These are phyloP conservation scores for Rasamsonia emersonii DNA, from an alignment of 2,329 filamentous ascomycete species.

Conservation along the genomic window DNA sequence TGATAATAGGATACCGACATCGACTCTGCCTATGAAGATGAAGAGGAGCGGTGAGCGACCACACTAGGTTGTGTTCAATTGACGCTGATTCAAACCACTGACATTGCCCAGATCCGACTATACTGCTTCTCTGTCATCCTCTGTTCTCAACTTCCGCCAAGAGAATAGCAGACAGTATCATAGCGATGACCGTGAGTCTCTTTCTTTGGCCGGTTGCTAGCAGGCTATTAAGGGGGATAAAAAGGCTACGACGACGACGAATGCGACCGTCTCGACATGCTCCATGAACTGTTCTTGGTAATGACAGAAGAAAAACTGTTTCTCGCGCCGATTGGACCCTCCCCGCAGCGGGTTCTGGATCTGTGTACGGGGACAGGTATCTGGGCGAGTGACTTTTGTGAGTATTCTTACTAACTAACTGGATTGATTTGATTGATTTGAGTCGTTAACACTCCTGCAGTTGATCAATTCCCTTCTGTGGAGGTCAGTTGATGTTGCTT, in stretches of 20 bases:
- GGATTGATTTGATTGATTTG: not conserved
- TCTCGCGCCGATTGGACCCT: conserved; percentile 12
- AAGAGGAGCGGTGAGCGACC: too few relatives aligned
- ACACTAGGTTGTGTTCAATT: too few relatives aligned
- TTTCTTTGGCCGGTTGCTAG: too few relatives aligned
- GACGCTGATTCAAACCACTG: too few relatives aligned
- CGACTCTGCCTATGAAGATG: too few relatives aligned
- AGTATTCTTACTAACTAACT: not conserved
- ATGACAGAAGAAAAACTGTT: conserved; percentile 12
- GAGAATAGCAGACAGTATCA: conserved; percentile 2
- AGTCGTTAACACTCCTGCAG: conserved; percentile 7
- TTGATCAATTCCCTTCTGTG: conserved; percentile 18
- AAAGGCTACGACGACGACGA: conserved; percentile 14
- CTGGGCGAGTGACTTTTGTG: conserved; percentile 21
- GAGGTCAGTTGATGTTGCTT: too few relatives aligned
- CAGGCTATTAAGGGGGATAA: conserved; percentile 4
- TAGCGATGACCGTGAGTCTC: conserved; percentile 1
- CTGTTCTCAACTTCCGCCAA: not conserved
- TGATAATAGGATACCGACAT: too few relatives aligned
- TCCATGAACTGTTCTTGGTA: conserved; percentile 8
- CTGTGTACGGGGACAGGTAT: conserved; percentile 15
- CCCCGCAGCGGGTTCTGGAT: conserved; percentile 12
- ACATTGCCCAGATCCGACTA: not conserved
- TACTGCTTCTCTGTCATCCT: not conserved
- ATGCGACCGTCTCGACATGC: conserved; percentile 9